Conservation (phyloP, 2,329 filamentous ascomycete species). For the Aureobasidium pullulans region DNA sequence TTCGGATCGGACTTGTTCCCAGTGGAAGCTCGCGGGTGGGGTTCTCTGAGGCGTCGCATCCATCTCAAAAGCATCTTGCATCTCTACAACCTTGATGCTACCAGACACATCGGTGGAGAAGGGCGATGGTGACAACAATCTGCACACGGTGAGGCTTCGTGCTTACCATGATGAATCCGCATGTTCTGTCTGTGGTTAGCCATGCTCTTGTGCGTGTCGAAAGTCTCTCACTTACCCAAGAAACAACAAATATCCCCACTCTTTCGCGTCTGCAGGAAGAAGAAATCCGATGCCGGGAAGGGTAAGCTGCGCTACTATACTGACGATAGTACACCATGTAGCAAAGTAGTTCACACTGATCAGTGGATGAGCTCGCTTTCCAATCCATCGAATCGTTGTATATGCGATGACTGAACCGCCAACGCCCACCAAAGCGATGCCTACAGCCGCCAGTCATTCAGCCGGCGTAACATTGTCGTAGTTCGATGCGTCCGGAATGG, state of each 20-base stretch:
- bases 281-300: slow-evolving; percentile 52
- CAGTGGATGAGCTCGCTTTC: slow-evolving; percentile 70
- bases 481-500: slow-evolving; percentile 25
- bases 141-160: too few relatives aligned
- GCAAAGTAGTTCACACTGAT: slow-evolving; percentile 82
- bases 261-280: slow-evolving; percentile 43
- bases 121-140: too few relatives aligned
- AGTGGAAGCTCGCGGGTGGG: too few relatives aligned
- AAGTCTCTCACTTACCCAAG: slow-evolving; percentile 44
- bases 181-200: slow-evolving; percentile 29
- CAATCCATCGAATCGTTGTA: slow-evolving; percentile 71
- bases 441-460: slow-evolving; percentile 63
- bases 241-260: slow-evolving; percentile 62
- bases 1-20: too few relatives aligned
- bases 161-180: slow-evolving; percentile 65
- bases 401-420: slow-evolving; percentile 67
- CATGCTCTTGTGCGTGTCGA: background rate
- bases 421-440: slow-evolving; percentile 67
- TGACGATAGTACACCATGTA: slow-evolving; percentile 61
- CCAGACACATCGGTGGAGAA: too few relatives aligned
- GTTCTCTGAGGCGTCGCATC: too few relatives aligned
- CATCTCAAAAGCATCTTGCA: too few relatives aligned
- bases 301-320: slow-evolving; percentile 49
- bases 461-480: slow-evolving; percentile 47
- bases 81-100: too few relatives aligned